phyloP scores from a whole-genome alignment of 23 red algal species.

The Chondrus crispus region DNA sequence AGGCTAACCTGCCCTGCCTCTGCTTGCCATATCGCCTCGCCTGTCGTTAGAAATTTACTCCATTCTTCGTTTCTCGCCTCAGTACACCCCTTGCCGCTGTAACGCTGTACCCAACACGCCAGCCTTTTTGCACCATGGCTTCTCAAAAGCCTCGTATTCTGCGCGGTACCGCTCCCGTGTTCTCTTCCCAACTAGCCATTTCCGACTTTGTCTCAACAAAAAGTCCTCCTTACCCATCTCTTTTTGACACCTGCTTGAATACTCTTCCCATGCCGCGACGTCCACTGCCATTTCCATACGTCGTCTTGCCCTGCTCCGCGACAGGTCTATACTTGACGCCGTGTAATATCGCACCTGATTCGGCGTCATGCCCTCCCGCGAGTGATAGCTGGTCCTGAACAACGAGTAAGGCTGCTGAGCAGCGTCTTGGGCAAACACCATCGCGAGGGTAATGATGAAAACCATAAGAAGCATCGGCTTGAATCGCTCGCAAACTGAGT shows the following conservation, averaged over 20 bases:
- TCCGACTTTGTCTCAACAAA: background rate
- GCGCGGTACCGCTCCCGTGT: background rate
- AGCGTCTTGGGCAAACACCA: background rate
- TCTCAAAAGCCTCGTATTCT: background rate
- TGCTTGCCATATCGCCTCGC: no score
- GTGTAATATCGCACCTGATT: background rate
- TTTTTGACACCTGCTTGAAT: background rate
- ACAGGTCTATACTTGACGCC: background rate
- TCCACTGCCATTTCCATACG: background rate
- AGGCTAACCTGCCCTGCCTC: no score
- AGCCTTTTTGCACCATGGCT: slow-evolving; percentile 3
- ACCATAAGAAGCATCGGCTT: no score
- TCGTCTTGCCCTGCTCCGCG: background rate
- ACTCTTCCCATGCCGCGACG: background rate
- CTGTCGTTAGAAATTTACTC: no score
- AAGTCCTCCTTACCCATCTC: background rate
- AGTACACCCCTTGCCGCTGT: background rate
- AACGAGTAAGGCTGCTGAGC: background rate
- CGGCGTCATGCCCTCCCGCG: background rate
- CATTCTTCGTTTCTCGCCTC: no score
- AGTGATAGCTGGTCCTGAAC: background rate
- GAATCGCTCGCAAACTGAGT: no score
- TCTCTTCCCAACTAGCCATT: background rate
- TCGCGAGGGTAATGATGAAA: background rate
- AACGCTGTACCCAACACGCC: background rate